Conservation (phyloP, 345 rosid genomes). For the Melaleuca alternifolia region DNA sequence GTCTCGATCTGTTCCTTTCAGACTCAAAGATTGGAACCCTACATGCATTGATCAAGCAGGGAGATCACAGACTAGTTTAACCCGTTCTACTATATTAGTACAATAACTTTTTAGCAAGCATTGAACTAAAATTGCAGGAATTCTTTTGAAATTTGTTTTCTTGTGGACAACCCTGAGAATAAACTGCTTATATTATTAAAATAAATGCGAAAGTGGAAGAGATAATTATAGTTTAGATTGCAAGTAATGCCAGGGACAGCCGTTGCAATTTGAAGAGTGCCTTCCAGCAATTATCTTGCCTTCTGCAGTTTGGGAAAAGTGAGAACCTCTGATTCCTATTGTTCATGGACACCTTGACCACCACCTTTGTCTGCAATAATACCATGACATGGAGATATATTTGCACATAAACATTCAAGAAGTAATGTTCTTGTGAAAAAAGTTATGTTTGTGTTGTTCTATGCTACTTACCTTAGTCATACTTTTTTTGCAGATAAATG, state of each 20-base stretch:
- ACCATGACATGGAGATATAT: no score
- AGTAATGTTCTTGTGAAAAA: no score
- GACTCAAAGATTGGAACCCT: background rate
- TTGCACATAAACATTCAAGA: no score
- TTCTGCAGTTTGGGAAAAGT: background rate
- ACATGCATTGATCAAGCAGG: background rate
- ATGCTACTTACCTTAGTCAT: background rate
- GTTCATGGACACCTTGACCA: slow-evolving; percentile 15
- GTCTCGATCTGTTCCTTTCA: background rate
- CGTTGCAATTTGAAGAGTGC: slow-evolving; percentile 10
- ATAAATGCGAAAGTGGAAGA: background rate
- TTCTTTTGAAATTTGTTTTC: background rate
- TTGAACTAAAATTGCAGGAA: background rate
- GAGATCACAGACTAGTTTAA: background rate
- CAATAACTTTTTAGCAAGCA: background rate
- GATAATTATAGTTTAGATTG: background rate
- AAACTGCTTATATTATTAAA: background rate
- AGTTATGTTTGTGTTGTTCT: background rate
- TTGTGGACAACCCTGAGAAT: background rate
- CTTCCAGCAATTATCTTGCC: slow-evolving; percentile 1
- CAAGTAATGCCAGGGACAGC: slow-evolving; percentile 13
- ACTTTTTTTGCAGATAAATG: background rate
- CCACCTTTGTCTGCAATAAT: slow-evolving; percentile 16
- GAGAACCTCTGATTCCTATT: background rate
- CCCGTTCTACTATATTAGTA: background rate